These are phyloP conservation scores for Talaromyces sp. DNA, from an alignment of 2,329 filamentous ascomycete genomes.

Conservation along the genomic window DNA sequence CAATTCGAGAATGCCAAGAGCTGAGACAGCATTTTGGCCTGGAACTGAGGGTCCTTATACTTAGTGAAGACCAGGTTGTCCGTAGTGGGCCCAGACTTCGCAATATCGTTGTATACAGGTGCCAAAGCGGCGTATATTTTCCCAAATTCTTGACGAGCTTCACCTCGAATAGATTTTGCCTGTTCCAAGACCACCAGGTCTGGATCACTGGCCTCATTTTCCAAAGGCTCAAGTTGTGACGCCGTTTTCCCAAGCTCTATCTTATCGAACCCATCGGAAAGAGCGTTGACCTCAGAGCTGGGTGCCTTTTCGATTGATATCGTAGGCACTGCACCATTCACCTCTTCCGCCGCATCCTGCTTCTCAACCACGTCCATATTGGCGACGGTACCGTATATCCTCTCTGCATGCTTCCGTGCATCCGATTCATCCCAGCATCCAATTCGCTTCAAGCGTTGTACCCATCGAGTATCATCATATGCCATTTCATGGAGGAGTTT, in stretches of 20 bases:
- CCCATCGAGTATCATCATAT: constrained; percentile 96
- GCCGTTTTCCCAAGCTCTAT: constrained; percentile 59
- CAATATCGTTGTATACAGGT: constrained; percentile 86
- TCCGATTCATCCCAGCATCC: constrained; percentile 90
- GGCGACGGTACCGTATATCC: constrained; percentile 52
- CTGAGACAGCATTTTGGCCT: constrained; percentile 86
- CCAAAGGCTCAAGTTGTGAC: constrained; percentile 27
- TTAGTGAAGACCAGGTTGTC: constrained; percentile 84
- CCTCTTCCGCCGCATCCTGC: constrained; percentile 26
- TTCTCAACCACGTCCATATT: constrained; percentile 30
- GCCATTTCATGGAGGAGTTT: constrained; percentile 95
- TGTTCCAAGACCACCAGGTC: constrained; percentile 71
- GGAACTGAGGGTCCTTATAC: constrained; percentile 84
- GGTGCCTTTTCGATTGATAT: constrained; percentile 21
- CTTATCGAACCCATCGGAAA: constrained; percentile 78
- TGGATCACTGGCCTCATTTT: constrained; percentile 60
- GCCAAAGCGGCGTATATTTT: constrained; percentile 86
- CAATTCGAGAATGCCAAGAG: constrained; percentile 76
- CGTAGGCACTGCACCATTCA: constrained; percentile 15
- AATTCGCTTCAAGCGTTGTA: constrained; percentile 81
- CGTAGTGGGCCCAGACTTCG: constrained; percentile 67
- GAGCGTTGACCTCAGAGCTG: constrained; percentile 32
- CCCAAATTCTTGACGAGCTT: constrained; percentile 85
- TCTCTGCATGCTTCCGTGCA: constrained; percentile 78
- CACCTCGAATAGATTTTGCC: constrained; percentile 77